phyloP scores from a whole-genome alignment of 139 green algal species.

The Chlamydomonas incerta region DNA sequence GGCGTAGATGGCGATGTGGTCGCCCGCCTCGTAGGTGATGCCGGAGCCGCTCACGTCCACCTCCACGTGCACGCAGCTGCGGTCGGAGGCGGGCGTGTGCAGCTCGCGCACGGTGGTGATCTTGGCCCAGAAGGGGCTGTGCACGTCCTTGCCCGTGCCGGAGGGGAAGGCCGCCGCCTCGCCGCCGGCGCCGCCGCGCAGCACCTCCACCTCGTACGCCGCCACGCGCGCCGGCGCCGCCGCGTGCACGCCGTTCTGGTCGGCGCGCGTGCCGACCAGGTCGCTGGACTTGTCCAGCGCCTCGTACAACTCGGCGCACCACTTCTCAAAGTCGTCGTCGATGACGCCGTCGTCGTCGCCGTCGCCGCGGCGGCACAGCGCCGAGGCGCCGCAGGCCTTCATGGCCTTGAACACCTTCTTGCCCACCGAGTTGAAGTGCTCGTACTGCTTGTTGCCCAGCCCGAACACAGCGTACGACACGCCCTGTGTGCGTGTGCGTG shows the following conservation, averaged over 20 bases:
- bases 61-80: slow-evolving; percentile 96
- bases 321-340: slow-evolving; percentile 95
- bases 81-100: slow-evolving; percentile 77
- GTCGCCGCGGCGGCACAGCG: slow-evolving; percentile 76
- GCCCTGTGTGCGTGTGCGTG: no score
- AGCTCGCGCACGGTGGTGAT: slow-evolving; percentile 84
- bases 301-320: slow-evolving; percentile 73
- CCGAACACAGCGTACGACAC: slow-evolving; percentile 92
- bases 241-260: slow-evolving; percentile 27
- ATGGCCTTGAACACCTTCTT: slow-evolving; percentile 83
- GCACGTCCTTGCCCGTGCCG: slow-evolving; percentile 50
- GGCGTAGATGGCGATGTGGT: slow-evolving; percentile 92
- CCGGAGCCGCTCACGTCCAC: slow-evolving; percentile 73
- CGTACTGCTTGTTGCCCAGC: slow-evolving; percentile 98
- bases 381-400: slow-evolving; percentile 71
- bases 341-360: slow-evolving; percentile 95
- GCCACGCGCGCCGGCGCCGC: slow-evolving; percentile 45
- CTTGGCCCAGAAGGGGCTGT: slow-evolving; percentile 67
- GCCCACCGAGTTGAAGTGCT: slow-evolving; percentile 95
- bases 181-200: slow-evolving; percentile 31
- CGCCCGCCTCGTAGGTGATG: slow-evolving; percentile 76
- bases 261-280: slow-evolving; percentile 51
- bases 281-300: slow-evolving; percentile 68
- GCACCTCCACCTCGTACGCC: slow-evolving; percentile 63
- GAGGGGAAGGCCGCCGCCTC: slow-evolving; percentile 46